Base-by-base conservation (phyloP, 345 rosid genomes). In the Limnanthes douglasii region DNA sequence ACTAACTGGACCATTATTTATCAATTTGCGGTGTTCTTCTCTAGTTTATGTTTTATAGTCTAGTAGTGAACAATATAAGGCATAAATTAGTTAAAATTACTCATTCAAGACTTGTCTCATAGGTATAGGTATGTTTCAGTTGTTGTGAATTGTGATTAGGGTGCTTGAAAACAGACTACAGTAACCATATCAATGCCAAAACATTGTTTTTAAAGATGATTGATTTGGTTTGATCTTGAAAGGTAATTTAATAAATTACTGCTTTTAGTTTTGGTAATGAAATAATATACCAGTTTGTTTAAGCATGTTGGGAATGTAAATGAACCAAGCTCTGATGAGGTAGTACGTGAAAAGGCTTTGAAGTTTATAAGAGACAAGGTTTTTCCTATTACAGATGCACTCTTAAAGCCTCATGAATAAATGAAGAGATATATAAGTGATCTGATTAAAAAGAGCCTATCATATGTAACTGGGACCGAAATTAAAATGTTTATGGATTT, bases 401-500 rank as follows among this genome's bases (percentile, higher is more conserved):
- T 92, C 30, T 62, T 92, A 61, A 92, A 67, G 52, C 96, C 99
- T 45, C 86, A 73, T 47, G 96, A 85, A 57, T 93, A 78, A 62
- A 75, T 92, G 99, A 96, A 92, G 44, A 76, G 78, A 31, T 85
- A 75, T 65, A 73, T 85, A 53, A 78, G 96, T 33, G 93, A 81
- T 70, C 49, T 80, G 50, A 75, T 92, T 39, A 92, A 81, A 57
- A 88, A 85, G 99, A 72, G 99, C 55, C 65, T 81, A 50, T 80
- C 62, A 66, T 96, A 85, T 70, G 96, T 92, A 51, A 84, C 96
- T 37, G 99, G 93, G 54, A 80, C 78, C 11, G 99, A 92, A 37
- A 85, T 92, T 53, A 81, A 73, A 59, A 92, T 92, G 99, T 92
- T 92, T 51, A 78, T 85, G 90, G 99, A 92, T 57, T 92, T 92